Conservation (phyloP, 352 stramenopile species). For the Globisporangium carolinianum region DNA sequence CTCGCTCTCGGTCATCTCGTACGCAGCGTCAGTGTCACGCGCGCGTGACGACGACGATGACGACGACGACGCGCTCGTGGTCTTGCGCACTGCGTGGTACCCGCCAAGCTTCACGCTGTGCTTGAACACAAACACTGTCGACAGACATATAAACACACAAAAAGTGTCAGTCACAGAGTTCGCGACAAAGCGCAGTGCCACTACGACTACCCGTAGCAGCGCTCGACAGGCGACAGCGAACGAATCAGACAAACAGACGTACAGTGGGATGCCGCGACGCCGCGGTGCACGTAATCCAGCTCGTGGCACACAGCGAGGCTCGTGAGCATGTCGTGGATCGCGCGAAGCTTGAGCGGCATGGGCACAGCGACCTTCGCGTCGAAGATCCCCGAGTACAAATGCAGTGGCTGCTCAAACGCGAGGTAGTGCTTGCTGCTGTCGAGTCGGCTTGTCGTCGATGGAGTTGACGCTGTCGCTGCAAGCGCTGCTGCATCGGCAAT, state of each 20-base stretch:
- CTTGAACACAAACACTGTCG: slow-evolving; percentile 56
- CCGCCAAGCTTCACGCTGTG: slow-evolving; percentile 60
- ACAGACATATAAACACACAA: background rate
- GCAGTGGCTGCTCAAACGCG: slow-evolving; percentile 70
- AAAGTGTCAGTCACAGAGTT: background rate
- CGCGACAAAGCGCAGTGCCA: background rate
- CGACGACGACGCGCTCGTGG: slow-evolving; percentile 1
- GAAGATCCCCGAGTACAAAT: slow-evolving; percentile 70
- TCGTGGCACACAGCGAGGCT: slow-evolving; percentile 60
- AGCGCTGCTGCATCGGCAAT: background rate
- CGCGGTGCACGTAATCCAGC: slow-evolving; percentile 68
- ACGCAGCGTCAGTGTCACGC: slow-evolving; percentile 28
- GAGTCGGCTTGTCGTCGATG: slow-evolving; percentile 17
- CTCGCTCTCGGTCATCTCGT: slow-evolving; percentile 69
- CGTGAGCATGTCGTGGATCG: slow-evolving; percentile 65
- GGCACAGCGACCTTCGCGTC: slow-evolving; percentile 47
- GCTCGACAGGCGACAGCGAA: background rate
- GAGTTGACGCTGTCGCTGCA: background rate
- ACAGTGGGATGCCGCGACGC: slow-evolving; percentile 56
- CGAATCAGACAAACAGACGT: slow-evolving; percentile 6
- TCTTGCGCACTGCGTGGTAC: slow-evolving; percentile 63
- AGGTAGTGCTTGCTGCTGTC: slow-evolving; percentile 54
- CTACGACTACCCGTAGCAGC: background rate
- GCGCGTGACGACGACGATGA: slow-evolving; percentile 16
- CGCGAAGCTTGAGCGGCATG: slow-evolving; percentile 47